A percentile compares a stretch with the other conserved stretches of the same genome.
phyloP scores from a whole-genome alignment of 331 rosid species.

The Ulmus americana region DNA sequence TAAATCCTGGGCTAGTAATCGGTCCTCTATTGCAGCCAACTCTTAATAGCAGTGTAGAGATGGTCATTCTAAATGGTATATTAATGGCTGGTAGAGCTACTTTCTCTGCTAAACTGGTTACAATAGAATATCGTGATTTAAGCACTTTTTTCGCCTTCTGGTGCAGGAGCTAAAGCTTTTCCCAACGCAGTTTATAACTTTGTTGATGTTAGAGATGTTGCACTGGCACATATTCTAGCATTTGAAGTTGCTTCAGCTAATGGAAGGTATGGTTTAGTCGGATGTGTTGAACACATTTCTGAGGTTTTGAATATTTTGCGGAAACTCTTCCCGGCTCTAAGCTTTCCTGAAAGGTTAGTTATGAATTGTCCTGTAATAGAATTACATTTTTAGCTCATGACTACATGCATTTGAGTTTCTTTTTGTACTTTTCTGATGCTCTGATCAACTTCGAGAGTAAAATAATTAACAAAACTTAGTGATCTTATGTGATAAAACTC shows the following conservation, averaged over 20 bases:
- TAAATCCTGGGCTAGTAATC: no score
- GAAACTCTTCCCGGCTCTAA: slow-evolving; percentile 5
- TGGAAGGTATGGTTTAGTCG: slow-evolving; percentile 15
- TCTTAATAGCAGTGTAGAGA: slow-evolving; percentile 7
- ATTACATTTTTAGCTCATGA: no score
- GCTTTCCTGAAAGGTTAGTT: slow-evolving; percentile 21
- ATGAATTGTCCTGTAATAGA: not conserved
- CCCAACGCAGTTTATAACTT: slow-evolving; percentile 12
- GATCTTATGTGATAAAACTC: no score
- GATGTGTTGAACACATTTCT: slow-evolving; percentile 8
- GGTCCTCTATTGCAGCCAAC: slow-evolving; percentile 3
- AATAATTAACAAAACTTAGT: no score
- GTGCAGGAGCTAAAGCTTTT: slow-evolving; percentile 3
- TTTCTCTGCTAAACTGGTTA: no score
- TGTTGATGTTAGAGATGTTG: slow-evolving; percentile 30
- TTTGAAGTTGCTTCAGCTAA: no score
- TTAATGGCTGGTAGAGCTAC: not conserved
- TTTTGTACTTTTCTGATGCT: not conserved
- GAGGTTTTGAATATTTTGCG: slow-evolving; percentile 7
- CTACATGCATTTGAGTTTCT: no score
- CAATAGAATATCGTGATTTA: not conserved
- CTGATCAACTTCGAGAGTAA: no score
- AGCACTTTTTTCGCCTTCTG: not conserved
- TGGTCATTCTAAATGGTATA: slow-evolving; percentile 3
- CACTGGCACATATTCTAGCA: slow-evolving; percentile 21